Percentiles rank a stretch among this genome's conserved stretches.
These are phyloP conservation scores for Rhododendron williamsianum DNA, from an alignment of 148 eudicot genomes.

Conservation along the genomic window DNA sequence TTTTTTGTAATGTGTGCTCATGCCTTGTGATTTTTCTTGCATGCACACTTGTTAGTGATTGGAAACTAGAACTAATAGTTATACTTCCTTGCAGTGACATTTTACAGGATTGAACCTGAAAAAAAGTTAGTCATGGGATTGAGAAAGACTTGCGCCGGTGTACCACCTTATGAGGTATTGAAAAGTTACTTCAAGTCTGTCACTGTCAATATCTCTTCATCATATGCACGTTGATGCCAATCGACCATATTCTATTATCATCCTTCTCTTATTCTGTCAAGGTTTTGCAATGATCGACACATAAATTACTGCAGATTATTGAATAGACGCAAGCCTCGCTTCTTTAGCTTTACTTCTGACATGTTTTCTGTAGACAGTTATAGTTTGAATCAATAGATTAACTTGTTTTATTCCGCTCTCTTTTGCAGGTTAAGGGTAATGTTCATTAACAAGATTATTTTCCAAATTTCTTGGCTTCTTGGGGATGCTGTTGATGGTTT, in stretches of 20 bases:
- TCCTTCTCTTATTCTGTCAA: not conserved
- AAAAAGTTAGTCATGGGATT: constrained; percentile 34
- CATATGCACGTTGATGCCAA: not conserved
- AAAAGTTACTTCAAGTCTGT: not conserved
- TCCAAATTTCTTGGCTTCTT: not conserved
- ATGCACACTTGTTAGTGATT: not conserved
- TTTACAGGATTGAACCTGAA: constrained; percentile 36
- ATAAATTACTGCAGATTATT: not conserved
- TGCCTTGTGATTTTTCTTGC: not conserved
- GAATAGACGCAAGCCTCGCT: not conserved
- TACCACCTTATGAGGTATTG: constrained; percentile 18
- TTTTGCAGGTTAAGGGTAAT: not conserved
- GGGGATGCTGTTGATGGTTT: constrained; percentile 11
- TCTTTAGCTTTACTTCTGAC: not conserved
- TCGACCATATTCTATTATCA: not conserved
- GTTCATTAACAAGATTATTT: not conserved
- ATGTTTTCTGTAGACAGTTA: not conserved
- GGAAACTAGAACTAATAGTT: not conserved
- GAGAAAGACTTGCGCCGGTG: constrained; percentile 20
- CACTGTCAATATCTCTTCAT: not conserved
- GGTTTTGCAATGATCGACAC: not conserved
- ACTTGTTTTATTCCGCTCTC: not conserved
- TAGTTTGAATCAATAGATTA: not conserved
- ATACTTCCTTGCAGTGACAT: constrained; percentile 28
- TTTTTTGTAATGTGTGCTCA: not conserved